Conservation (phyloP, 768 basidiomycete genomes). For the Naganishia friedmannii region DNA sequence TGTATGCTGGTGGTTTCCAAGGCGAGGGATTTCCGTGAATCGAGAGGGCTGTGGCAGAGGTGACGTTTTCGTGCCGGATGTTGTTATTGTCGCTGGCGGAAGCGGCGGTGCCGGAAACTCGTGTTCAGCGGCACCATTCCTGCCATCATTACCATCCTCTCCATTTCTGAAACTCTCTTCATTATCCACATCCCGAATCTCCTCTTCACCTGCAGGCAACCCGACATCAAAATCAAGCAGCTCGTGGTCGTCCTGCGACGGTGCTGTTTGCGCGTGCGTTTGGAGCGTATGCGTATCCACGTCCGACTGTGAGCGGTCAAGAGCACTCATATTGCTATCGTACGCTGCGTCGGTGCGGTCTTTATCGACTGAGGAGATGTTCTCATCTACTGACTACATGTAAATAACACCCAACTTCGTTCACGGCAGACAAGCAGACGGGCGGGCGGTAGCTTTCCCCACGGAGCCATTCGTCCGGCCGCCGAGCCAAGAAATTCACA, state of each 20-base stretch:
- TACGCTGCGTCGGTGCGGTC: neutral
- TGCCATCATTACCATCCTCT: neutral
- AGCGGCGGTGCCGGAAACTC: neutral
- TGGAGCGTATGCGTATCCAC: neutral
- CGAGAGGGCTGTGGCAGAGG: neutral
- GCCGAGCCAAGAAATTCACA: too few relatives aligned
- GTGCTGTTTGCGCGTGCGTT: neutral
- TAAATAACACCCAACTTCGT: too few relatives aligned
- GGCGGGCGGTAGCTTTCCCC: too few relatives aligned
- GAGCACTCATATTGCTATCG: neutral
- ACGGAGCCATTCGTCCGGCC: too few relatives aligned
- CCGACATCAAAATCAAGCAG: neutral
- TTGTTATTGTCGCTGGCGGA: neutral
- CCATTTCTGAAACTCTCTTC: neutral
- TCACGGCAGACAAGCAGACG: too few relatives aligned
- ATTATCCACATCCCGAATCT: neutral
- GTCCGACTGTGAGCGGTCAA: neutral
- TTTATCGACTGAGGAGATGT: too few relatives aligned
- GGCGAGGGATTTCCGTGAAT: neutral
- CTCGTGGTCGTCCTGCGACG: slow-evolving; percentile 1
- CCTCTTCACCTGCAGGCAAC: neutral
- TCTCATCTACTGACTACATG: too few relatives aligned
- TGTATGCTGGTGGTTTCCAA: neutral
- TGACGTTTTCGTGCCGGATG: neutral
- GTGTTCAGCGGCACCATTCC: neutral